phyloP scores from a whole-genome alignment of 2,329 filamentous ascomycete genomes.

The Ceratocystis colombiana region DNA sequence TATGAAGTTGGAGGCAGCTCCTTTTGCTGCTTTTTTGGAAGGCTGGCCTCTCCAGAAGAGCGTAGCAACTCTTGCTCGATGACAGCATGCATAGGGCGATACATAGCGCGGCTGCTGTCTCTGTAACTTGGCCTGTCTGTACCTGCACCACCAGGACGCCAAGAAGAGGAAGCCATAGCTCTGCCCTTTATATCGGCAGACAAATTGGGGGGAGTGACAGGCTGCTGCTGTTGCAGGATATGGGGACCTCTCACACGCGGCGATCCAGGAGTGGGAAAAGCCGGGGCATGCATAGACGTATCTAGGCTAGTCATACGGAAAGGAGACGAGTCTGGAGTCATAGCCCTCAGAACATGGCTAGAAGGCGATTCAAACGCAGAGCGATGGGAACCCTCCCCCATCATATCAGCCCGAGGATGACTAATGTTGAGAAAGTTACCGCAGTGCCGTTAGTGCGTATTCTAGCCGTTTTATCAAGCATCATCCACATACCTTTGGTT shows the following conservation, averaged over 20 bases:
- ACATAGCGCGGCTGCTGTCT: background rate
- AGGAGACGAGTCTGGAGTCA: background rate
- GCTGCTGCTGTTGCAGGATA: background rate
- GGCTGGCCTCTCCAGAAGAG: background rate
- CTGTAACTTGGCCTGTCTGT: background rate
- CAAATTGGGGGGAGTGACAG: background rate
- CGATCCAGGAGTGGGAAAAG: background rate
- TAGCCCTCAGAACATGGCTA: background rate
- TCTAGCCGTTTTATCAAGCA: background rate
- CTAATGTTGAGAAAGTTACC: background rate
- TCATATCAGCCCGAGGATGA: background rate
- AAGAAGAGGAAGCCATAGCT: conserved; percentile 5
- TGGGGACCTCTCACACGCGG: background rate
- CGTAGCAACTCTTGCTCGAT: background rate
- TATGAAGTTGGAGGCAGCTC: background rate
- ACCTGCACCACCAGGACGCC: background rate
- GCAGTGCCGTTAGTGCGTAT: background rate
- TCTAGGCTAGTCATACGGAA: background rate
- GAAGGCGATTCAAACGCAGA: background rate
- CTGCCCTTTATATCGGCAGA: background rate
- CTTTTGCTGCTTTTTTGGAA: background rate
- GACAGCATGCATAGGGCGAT: conserved; percentile 21
- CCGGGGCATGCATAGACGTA: background rate
- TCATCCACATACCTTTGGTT: background rate
- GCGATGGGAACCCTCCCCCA: background rate